These are phyloP conservation scores for Starmerella khaoyaiensis DNA, from an alignment of 805 yeast species.

Conservation along the genomic window DNA sequence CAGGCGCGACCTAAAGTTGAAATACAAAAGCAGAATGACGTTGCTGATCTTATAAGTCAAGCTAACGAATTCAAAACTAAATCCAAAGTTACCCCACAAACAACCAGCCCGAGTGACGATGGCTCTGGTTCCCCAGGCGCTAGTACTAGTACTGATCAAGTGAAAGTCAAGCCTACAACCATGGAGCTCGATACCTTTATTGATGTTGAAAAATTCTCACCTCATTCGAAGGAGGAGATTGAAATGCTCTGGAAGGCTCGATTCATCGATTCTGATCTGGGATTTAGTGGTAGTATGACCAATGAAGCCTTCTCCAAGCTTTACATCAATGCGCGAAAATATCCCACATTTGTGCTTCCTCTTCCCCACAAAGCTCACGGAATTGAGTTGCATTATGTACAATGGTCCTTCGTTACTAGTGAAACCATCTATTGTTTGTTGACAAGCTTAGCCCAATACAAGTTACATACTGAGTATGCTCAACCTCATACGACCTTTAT, in stretches of 20 bases:
- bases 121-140: not conserved
- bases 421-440: conserved; percentile 76
- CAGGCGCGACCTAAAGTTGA: conserved; percentile 16
- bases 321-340: conserved; percentile 49
- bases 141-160: not conserved
- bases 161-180: conserved; percentile 24
- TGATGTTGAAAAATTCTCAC: conserved; percentile 50
- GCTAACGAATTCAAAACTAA: conserved; percentile 7
- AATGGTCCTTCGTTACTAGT: conserved; percentile 84
- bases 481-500: conserved; percentile 86
- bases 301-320: conserved; percentile 48
- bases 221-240: conserved; percentile 47
- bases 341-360: conserved; percentile 83
- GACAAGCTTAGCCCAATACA: conserved; percentile 84
- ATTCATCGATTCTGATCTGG: conserved; percentile 46
- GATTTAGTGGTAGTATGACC: conserved; percentile 54
- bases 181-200: conserved; percentile 62
- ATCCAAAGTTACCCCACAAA: not conserved
- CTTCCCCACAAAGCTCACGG: conserved; percentile 46
- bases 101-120: not conserved
- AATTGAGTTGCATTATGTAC: conserved; percentile 75
- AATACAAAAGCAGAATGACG: conserved; percentile 9
- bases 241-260: conserved; percentile 84
- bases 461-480: conserved; percentile 80
- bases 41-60: conserved; percentile 14